Conservation (phyloP, 495 filamentous ascomycete genomes). For the Neurospora sp. region DNA sequence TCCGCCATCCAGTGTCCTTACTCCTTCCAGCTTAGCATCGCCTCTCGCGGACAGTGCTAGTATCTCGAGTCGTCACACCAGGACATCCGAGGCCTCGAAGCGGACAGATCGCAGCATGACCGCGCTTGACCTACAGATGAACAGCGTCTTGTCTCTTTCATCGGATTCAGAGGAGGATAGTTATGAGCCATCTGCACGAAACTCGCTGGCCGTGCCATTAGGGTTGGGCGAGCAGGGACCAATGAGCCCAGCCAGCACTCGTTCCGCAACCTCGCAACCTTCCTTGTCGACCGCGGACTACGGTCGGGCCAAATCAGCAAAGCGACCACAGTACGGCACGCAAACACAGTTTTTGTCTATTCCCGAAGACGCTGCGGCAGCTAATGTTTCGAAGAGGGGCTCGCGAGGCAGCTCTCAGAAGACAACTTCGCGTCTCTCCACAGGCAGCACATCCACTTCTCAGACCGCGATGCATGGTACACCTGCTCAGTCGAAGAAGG, state of each 20-base stretch:
- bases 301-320: slow-evolving; percentile 7
- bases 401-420: slow-evolving; percentile 13
- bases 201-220: slow-evolving; percentile 13
- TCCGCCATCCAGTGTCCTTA: neutral
- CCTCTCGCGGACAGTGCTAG: slow-evolving; percentile 31
- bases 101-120: slow-evolving; percentile 30
- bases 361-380: slow-evolving; percentile 2
- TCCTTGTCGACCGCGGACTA: neutral
- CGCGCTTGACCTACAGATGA: slow-evolving; percentile 35
- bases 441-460: slow-evolving; percentile 8
- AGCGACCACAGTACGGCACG: slow-evolving; percentile 15
- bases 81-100: slow-evolving; percentile 39
- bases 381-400: slow-evolving; percentile 5
- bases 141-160: slow-evolving; percentile 38
- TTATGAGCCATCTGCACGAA: slow-evolving; percentile 17
- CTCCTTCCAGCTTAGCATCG: slow-evolving; percentile 13
- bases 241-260: slow-evolving; percentile 18
- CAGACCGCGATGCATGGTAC: slow-evolving; percentile 3
- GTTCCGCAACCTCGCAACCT: slow-evolving; percentile 16
- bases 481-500: neutral
- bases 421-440: slow-evolving; percentile 8
- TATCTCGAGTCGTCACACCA: slow-evolving; percentile 39
- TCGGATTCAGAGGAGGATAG: slow-evolving; percentile 38
- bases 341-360: slow-evolving; percentile 15
- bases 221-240: slow-evolving; percentile 16